Conservation (phyloP, 495 filamentous ascomycete species). For the Lophiotrema nucula region DNA sequence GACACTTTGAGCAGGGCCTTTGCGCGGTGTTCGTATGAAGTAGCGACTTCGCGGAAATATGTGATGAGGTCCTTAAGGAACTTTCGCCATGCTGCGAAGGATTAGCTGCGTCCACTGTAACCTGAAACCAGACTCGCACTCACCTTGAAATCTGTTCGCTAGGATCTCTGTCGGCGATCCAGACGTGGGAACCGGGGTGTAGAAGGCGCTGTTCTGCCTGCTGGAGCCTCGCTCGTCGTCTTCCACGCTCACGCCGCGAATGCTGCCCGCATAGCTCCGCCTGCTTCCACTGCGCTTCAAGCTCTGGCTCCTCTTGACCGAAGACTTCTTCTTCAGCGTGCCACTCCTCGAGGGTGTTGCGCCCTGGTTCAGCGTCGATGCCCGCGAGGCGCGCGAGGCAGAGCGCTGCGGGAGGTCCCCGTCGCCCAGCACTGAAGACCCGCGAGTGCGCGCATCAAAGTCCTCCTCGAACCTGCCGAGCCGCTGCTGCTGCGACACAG, state of each 20-base stretch:
- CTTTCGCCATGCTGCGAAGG: slow-evolving; percentile 80
- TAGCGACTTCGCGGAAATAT: slow-evolving; percentile 91
- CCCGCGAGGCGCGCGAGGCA: slow-evolving; percentile 42
- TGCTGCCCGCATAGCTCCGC: slow-evolving; percentile 67
- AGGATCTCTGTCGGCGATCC: slow-evolving; percentile 87
- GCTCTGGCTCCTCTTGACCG: slow-evolving; percentile 68
- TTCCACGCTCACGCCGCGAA: slow-evolving; percentile 68
- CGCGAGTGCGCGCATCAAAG: slow-evolving; percentile 67
- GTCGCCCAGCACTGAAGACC: slow-evolving; percentile 57
- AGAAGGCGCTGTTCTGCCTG: slow-evolving; percentile 83
- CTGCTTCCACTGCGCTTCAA: slow-evolving; percentile 77
- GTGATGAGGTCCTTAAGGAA: slow-evolving; percentile 90
- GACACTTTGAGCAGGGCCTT: slow-evolving; percentile 82
- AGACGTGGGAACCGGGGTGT: slow-evolving; percentile 81
- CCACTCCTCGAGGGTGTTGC: slow-evolving; percentile 62
- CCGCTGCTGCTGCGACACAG: slow-evolving; percentile 32
- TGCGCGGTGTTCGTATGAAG: slow-evolving; percentile 80
- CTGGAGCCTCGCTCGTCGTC: slow-evolving; percentile 55
- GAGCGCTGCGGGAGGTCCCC: slow-evolving; percentile 43
- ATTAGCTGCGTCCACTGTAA: too few relatives aligned
- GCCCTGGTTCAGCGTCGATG: slow-evolving; percentile 36
- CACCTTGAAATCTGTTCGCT: slow-evolving; percentile 87
- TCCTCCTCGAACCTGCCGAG: slow-evolving; percentile 65
- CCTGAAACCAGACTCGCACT: slow-evolving; percentile 37
- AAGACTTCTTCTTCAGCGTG: slow-evolving; percentile 83